Conservation (phyloP, 805 yeast genomes). For the Ogataea ramenticola region DNA sequence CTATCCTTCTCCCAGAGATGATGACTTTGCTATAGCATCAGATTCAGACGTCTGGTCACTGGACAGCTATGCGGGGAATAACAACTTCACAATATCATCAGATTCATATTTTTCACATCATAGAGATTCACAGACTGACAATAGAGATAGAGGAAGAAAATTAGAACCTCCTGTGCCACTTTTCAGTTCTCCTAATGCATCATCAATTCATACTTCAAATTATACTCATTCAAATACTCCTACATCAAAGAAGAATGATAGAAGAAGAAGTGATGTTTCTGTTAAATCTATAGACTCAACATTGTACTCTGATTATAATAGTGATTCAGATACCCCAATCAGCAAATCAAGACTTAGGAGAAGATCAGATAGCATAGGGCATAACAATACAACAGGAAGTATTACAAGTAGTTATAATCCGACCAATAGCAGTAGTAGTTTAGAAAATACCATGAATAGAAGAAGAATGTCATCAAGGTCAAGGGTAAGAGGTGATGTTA, state of each 20-base stretch:
- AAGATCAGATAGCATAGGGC: background rate
- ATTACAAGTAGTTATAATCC: background rate
- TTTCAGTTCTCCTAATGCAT: background rate
- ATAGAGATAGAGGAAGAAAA: constrained; percentile 12
- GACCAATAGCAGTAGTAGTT: constrained; percentile 1
- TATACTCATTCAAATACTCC: background rate
- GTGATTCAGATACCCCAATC: constrained; percentile 18
- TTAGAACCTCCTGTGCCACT: constrained; percentile 7
- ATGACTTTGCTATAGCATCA: constrained; percentile 24
- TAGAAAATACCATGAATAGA: constrained; percentile 5
- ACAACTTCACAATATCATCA: constrained; percentile 19
- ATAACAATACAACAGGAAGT: background rate
- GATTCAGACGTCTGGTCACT: constrained; percentile 25
- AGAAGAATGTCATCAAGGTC: constrained; percentile 3
- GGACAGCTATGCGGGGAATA: constrained; percentile 14
- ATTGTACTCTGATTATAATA: constrained; percentile 6
- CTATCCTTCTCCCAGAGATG: constrained; percentile 6
- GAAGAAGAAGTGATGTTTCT: constrained; percentile 22
- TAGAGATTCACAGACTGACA: constrained; percentile 18
- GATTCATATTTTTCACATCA: constrained; percentile 28
- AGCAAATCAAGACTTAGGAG: constrained; percentile 3
- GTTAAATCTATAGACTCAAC: constrained; percentile 11
- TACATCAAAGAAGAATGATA: background rate
- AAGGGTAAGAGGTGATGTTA: background rate
- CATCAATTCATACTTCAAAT: background rate